Evolutionary conservation across 2,329 filamentous ascomycete genomes (phyloP).

Genomic region (Phoma sp.): DNA sequence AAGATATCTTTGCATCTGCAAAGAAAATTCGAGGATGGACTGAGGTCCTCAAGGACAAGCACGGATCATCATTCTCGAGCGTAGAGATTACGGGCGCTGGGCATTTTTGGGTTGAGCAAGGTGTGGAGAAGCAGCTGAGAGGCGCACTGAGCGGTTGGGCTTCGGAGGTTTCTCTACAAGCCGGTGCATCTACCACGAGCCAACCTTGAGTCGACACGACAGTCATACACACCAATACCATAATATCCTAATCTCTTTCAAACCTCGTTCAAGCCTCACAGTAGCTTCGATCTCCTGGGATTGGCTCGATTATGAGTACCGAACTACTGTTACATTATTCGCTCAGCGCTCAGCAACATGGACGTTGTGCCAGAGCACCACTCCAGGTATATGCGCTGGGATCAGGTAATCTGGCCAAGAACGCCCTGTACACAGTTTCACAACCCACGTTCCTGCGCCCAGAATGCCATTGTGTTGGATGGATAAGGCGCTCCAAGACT

Average conservation of each 20-base stretch:
- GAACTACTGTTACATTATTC: too few species aligned
- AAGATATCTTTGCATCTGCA: constrained; percentile 73
- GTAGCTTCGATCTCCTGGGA: too few species aligned
- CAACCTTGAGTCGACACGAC: background rate
- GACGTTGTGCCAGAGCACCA: too few species aligned
- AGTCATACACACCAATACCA: background rate
- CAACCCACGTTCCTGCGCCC: background rate
- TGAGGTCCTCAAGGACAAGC: constrained; percentile 54
- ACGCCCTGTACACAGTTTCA: background rate
- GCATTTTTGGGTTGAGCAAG: constrained; percentile 57
- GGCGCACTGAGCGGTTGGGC: constrained; percentile 51
- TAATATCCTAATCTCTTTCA: too few species aligned
- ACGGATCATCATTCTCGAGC: constrained; percentile 45
- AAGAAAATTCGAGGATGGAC: constrained; percentile 72
- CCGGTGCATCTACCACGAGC: background rate
- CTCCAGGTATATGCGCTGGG: too few species aligned
- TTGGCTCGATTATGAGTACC: too few species aligned
- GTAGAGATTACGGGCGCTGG: constrained; percentile 57
- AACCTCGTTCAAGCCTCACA: too few species aligned
- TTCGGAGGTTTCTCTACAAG: constrained; percentile 16
- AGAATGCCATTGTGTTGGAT: background rate
- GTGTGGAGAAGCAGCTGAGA: constrained; percentile 49
- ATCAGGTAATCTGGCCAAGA: background rate
- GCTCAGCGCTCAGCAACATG: too few species aligned
- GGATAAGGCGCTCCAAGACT: constrained; percentile 14